These are phyloP conservation scores for Cordyceps cateniannulata DNA, from an alignment of 2,329 filamentous ascomycete genomes.

Conservation along the genomic window DNA sequence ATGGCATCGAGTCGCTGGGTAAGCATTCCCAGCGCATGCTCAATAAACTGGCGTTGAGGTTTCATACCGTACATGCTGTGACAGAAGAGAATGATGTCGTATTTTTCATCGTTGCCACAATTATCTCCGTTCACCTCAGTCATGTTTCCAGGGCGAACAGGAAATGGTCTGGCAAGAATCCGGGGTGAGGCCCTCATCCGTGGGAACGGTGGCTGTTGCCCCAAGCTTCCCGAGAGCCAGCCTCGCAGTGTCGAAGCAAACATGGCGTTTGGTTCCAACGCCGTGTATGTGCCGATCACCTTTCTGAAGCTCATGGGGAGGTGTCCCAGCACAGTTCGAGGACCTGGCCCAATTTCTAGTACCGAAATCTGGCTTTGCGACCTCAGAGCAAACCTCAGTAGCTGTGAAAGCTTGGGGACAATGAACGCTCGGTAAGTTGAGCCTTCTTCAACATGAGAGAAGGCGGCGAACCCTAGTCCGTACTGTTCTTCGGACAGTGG, in stretches of 20 bases:
- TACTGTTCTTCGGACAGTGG: background rate
- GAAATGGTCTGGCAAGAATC: background rate
- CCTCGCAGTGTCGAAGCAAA: background rate
- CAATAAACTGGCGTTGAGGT: slow-evolving; percentile 26
- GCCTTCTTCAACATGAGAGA: background rate
- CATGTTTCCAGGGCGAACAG: no score
- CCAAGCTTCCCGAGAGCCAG: background rate
- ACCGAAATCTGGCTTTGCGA: background rate
- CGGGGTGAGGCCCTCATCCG: background rate
- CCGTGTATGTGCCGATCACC: background rate
- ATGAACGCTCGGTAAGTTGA: background rate
- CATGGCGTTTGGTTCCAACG: background rate
- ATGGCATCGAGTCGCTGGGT: background rate
- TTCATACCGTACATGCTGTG: slow-evolving; percentile 59
- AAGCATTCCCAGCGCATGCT: background rate
- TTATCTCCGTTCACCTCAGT: no score
- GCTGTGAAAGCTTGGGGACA: background rate
- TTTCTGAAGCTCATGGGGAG: background rate
- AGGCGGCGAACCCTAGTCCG: background rate
- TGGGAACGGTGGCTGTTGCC: background rate
- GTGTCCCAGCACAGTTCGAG: background rate
- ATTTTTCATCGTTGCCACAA: slow-evolving; percentile 30
- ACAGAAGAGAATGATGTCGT: slow-evolving; percentile 53
- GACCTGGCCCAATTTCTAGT: background rate
- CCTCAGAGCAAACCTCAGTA: background rate